Base-by-base conservation (phyloP, 1,284 basidiomycete genomes). In the Trichosporon sp. region DNA sequence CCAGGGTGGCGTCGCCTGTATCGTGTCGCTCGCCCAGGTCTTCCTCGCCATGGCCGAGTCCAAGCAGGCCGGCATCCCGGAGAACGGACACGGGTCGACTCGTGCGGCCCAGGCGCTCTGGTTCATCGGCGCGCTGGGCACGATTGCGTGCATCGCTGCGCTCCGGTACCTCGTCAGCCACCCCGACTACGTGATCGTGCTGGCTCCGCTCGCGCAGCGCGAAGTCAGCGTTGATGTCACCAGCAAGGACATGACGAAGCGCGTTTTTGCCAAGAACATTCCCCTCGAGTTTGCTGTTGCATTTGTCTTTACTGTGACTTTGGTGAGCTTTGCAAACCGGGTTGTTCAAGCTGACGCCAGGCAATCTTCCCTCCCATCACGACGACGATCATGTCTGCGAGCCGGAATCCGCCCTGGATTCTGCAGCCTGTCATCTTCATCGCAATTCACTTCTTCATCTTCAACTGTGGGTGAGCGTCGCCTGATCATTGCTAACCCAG, bases 301-400 rank as follows among this genome's bases (percentile, higher is more conserved):
- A 6, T 92, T 89, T 76, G 89, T 90, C 2, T 94, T 93, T 76
- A 80, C 89, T 23, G 87, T 92, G 44, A 95, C 93, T 12, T 83
- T 96, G 77, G 92, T 93, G 77, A 75, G 90, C 80, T 7, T 23
- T 1, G 47, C 42, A 25, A 29, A 18, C 23, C n/a, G n/a, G 12
- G 25, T 60, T 13, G 35, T 2, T 8, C 25, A 44, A 58, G 63
- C 67, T 42, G 25, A 67, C 18, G 0, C 9, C 71, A 95, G 93
- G 87, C 92, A 34, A 89, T 95, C 53, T 95, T 89, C 82, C 93
- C 93, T 2, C 88, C 92, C 0, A 90, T 94, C 68, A 94, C 93
- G 2, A 88, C 89, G 3, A 90, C 90, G 0, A 88, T 95, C 64
- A 80, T 82, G 38, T 87, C 93, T 0, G 88, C 88, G 2, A 88